Evolutionary conservation across 1,139 yeast species (phyloP).

Genomic region (Nadsonia starkeyi-henricii): DNA sequence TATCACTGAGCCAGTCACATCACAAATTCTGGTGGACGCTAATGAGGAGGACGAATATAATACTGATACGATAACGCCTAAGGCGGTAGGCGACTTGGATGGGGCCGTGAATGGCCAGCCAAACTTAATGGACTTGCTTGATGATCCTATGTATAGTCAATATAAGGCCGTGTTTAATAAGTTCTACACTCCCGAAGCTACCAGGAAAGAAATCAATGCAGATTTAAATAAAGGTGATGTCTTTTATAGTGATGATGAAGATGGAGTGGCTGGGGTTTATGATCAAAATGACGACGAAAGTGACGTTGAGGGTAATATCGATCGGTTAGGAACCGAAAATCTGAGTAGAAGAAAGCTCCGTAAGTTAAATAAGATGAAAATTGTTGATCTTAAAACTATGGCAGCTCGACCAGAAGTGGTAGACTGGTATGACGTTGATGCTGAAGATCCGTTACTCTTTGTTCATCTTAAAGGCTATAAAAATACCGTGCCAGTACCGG

Average conservation of each 20-base stretch:
- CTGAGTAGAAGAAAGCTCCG: conserved; percentile 33
- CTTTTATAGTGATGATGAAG: conserved; percentile 25
- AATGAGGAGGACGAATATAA: conserved; percentile 1
- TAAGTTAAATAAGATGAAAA: conserved; percentile 42
- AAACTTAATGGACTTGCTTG: conserved; percentile 19
- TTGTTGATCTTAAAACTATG: conserved; percentile 52
- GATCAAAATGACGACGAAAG: conserved; percentile 13
- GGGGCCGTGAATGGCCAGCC: conserved; percentile 7
- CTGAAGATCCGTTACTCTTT: conserved; percentile 59
- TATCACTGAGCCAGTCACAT: conserved; percentile 1
- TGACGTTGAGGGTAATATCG: conserved; percentile 10
- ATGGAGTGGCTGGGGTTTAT: conserved; percentile 15
- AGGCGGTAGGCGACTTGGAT: conserved; percentile 4
- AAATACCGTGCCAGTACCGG: conserved; percentile 66
- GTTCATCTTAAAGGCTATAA: conserved; percentile 51
- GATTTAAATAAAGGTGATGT: conserved; percentile 20
- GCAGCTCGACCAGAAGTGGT: conserved; percentile 56
- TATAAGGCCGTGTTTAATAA: conserved; percentile 31
- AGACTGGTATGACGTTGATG: conserved; percentile 81
- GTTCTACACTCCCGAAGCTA: conserved; percentile 21
- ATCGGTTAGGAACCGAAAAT: conserved; percentile 6
- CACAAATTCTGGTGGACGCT: conserved; percentile 4
- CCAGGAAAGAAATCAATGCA: conserved; percentile 8
- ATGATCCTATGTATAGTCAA: conserved; percentile 29
- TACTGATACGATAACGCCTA: conserved; percentile 4